These are phyloP conservation scores for Scheffersomyces coipomensis DNA, from an alignment of 805 yeast species.

Conservation along the genomic window DNA sequence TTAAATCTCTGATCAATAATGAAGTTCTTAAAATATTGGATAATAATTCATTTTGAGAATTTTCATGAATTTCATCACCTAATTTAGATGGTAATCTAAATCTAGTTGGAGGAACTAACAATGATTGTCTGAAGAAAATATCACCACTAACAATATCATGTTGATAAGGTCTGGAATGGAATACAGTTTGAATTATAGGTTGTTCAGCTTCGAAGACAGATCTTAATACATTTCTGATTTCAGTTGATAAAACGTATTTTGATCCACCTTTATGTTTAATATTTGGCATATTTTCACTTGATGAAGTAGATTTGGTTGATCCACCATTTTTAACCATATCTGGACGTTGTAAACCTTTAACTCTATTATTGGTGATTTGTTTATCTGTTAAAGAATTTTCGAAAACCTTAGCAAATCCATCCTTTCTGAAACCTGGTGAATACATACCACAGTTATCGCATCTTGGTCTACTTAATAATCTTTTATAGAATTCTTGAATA, in stretches of 20 bases:
- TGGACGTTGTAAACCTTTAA: conserved; percentile 73
- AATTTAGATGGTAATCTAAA: conserved; percentile 95
- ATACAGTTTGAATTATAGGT: conserved; percentile 62
- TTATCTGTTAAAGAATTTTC: conserved; percentile 83
- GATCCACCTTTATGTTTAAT: conserved; percentile 68
- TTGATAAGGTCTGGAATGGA: conserved; percentile 75
- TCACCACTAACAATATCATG: conserved; percentile 58
- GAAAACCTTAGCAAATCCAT: conserved; percentile 89
- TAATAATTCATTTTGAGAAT: conserved; percentile 85
- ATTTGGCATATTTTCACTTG: conserved; percentile 39
- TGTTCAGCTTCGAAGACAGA: conserved; percentile 76
- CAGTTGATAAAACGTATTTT: conserved; percentile 80
- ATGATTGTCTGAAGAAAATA: conserved; percentile 82
- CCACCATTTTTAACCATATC: conserved; percentile 55
- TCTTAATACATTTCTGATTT: conserved; percentile 75
- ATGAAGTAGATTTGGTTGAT: conserved; percentile 6
- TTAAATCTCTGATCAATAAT: conserved; percentile 80
- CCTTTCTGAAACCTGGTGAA: conserved; percentile 92
- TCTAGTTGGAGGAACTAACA: conserved; percentile 95
- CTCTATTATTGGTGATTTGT: conserved; percentile 76
- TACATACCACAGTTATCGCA: conserved; percentile 97
- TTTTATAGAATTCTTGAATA: conserved; percentile 73
- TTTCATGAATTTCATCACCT: conserved; percentile 96
- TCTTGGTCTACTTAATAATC: conserved; percentile 70
- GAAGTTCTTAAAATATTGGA: conserved; percentile 79